Conservation (phyloP, 1,284 basidiomycete species). For the Cryptococcus depauperatus region DNA sequence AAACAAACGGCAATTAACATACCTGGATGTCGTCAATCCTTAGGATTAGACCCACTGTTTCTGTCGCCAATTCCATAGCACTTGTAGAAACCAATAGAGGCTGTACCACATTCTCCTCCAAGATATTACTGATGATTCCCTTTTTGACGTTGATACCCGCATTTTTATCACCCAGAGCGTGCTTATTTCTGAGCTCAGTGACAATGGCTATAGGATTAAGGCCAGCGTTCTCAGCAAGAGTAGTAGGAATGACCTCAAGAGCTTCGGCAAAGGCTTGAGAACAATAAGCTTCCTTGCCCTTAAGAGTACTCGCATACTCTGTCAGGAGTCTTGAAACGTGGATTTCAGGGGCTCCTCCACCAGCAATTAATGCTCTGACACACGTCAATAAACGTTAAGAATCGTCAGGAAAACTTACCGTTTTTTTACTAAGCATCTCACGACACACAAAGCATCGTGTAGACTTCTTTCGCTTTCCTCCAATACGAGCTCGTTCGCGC, state of each 20-base stretch:
- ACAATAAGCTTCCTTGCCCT: slow-evolving; percentile 98
- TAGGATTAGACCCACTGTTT: slow-evolving; percentile 92
- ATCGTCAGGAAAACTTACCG: slow-evolving; percentile 58
- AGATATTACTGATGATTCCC: slow-evolving; percentile 90
- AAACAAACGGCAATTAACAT: slow-evolving; percentile 10
- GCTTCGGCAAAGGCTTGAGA: slow-evolving; percentile 98
- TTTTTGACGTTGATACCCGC: slow-evolving; percentile 98
- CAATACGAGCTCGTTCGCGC: slow-evolving; percentile 84
- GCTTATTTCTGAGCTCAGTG: slow-evolving; percentile 92
- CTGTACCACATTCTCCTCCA: slow-evolving; percentile 96
- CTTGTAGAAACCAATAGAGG: slow-evolving; percentile 92
- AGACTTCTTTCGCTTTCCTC: slow-evolving; percentile 96
- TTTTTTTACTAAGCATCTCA: slow-evolving; percentile 97
- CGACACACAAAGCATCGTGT: slow-evolving; percentile 96
- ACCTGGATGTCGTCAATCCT: slow-evolving; percentile 91
- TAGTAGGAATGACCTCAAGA: slow-evolving; percentile 95
- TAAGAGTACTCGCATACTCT: slow-evolving; percentile 86
- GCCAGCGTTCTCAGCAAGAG: slow-evolving; percentile 96
- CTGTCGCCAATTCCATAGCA: slow-evolving; percentile 89
- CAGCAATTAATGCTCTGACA: slow-evolving; percentile 89
- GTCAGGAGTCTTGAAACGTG: slow-evolving; percentile 77
- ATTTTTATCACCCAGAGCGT: slow-evolving; percentile 86
- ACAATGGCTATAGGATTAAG: slow-evolving; percentile 97
- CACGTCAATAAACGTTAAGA: no score
- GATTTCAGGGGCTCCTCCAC: slow-evolving; percentile 96